Evolutionary conservation across 78 protist species (phyloP).

Genomic region (Mantamonas sphyraenae): DNA sequence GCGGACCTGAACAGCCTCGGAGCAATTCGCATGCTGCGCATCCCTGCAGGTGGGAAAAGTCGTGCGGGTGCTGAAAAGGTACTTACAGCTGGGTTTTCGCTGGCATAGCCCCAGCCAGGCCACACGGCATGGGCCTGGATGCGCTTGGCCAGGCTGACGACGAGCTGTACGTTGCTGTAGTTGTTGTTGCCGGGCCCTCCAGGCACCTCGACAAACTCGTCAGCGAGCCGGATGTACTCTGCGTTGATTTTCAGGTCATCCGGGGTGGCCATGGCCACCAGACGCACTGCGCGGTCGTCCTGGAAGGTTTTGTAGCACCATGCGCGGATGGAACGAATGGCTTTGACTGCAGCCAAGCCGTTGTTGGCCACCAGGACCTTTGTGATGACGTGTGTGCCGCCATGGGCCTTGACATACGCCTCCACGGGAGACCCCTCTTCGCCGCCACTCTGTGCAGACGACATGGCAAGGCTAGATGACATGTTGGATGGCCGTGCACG

Average conservation of each 20-base stretch:
- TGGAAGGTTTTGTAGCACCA: constrained; percentile 85
- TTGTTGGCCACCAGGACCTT: constrained; percentile 89
- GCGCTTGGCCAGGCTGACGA: constrained; percentile 74
- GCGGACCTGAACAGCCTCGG: too few relatives aligned
- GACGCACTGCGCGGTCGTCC: constrained; percentile 62
- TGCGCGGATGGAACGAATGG: constrained; percentile 82
- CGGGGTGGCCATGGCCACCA: constrained; percentile 91
- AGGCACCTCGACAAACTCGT: constrained; percentile 81
- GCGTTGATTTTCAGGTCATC: constrained; percentile 91
- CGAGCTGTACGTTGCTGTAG: constrained; percentile 92
- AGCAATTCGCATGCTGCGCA: too few relatives aligned
- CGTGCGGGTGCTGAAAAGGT: too few relatives aligned
- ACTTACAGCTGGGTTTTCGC: constrained; percentile 94
- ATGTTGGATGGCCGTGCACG: too few relatives aligned
- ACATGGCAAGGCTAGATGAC: too few relatives aligned
- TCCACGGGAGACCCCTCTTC: too few relatives aligned
- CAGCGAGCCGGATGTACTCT: constrained; percentile 91
- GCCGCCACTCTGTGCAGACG: too few relatives aligned
- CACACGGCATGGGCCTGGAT: constrained; percentile 78
- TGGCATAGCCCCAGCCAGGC: constrained; percentile 99
- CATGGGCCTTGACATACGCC: constrained; percentile 6
- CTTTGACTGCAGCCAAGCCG: constrained; percentile 96
- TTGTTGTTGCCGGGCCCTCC: constrained; percentile 92
- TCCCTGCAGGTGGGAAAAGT: too few relatives aligned
- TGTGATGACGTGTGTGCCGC: constrained; percentile 33